Conservation (phyloP, 2,329 filamentous ascomycete species). For the Lojkania enalia region DNA sequence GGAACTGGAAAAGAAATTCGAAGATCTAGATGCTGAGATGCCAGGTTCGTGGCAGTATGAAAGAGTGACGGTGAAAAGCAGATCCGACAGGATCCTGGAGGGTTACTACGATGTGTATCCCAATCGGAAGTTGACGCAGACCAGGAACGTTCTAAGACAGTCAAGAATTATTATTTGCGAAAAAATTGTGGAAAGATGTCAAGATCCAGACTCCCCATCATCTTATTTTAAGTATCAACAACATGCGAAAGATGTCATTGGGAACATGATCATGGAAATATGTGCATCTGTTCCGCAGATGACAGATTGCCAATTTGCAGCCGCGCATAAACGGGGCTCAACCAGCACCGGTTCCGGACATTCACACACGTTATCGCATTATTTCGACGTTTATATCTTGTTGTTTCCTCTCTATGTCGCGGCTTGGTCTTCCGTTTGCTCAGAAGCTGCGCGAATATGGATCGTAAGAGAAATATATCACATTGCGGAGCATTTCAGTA, state of each 20-base stretch:
- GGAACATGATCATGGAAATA: conserved; percentile 31
- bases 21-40: conserved; percentile 19
- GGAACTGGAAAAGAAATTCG: conserved; percentile 29
- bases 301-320: conserved; percentile 26
- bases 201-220: conserved; percentile 2
- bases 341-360: conserved; percentile 6
- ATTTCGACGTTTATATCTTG: conserved; percentile 22
- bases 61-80: background rate
- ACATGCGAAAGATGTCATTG: conserved; percentile 22
- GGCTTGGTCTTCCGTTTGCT: conserved; percentile 16
- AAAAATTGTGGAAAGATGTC: conserved; percentile 19
- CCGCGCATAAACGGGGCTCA: conserved; percentile 19
- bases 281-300: conserved; percentile 39
- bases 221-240: too few relatives aligned
- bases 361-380: conserved; percentile 18
- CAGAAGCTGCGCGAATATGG: conserved; percentile 8
- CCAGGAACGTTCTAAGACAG: conserved; percentile 36
- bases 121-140: conserved; percentile 32
- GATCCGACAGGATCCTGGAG: conserved; percentile 5
- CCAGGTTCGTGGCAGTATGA: conserved; percentile 8
- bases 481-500: conserved; percentile 18
- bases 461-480: conserved; percentile 12
- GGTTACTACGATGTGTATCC: conserved; percentile 33
- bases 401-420: conserved; percentile 21
- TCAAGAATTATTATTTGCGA: conserved; percentile 40